Percentiles rank a stretch among this genome's conserved stretches.
phyloP scores from a whole-genome alignment of 1,284 basidiomycete genomes.

The Earliella scabrosa region DNA sequence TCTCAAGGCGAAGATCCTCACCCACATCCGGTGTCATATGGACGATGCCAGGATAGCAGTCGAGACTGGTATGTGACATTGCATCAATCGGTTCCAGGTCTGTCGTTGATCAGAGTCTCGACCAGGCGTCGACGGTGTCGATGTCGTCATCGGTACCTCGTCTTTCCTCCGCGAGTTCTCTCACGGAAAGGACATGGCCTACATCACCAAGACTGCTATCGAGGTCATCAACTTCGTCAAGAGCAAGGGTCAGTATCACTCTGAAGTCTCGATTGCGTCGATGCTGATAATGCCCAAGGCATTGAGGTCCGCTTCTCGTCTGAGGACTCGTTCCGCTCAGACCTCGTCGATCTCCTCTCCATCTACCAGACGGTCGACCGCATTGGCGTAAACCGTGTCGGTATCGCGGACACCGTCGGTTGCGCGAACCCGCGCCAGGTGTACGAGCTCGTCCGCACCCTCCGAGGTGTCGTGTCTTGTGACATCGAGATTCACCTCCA shows the following conservation, averaged over 20 bases:
- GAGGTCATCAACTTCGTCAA: constrained; percentile 99
- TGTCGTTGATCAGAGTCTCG: neutral
- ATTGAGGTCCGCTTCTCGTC: constrained; percentile 99
- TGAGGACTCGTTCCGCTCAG: constrained; percentile 99
- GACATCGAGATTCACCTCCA: constrained; percentile 99
- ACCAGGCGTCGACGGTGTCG: constrained; percentile 95
- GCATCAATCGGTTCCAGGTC: neutral
- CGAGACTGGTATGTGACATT: constrained; percentile 81
- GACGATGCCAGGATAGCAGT: constrained; percentile 99
- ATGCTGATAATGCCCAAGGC: constrained; percentile 34
- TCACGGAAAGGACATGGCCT: constrained; percentile 99
- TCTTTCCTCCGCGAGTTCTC: constrained; percentile 99
- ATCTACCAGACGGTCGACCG: constrained; percentile 99
- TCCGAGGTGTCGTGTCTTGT: constrained; percentile 93
- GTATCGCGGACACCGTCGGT: constrained; percentile 99
- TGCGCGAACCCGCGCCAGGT: constrained; percentile 99
- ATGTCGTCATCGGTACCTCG: constrained; percentile 99
- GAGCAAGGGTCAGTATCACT: constrained; percentile 72
- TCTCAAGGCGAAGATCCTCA: constrained; percentile 96
- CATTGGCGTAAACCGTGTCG: constrained; percentile 99
- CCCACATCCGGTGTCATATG: constrained; percentile 99
- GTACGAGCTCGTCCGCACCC: constrained; percentile 96
- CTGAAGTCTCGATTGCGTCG: neutral
- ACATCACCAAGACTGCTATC: constrained; percentile 99
- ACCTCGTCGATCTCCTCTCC: constrained; percentile 97